phyloP scores from a whole-genome alignment of 148 eudicot genomes.

The Agrostemma githago region DNA sequence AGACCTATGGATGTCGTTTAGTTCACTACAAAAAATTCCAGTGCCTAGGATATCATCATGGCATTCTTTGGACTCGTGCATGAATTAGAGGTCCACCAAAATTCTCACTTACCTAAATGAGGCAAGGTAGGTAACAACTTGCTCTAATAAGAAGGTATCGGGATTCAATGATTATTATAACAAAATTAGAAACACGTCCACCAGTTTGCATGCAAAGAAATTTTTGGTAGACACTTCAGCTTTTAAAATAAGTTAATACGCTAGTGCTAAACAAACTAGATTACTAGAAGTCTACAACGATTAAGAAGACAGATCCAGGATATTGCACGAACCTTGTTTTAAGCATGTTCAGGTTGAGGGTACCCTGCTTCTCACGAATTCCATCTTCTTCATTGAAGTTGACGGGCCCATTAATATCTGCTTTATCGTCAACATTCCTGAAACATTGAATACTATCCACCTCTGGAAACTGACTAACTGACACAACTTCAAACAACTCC shows the following conservation, averaged over 20 bases:
- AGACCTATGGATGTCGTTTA: too few species aligned
- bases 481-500: conserved; percentile 14
- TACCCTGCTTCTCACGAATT: conserved; percentile 10
- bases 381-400: conserved; percentile 7
- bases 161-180: too few species aligned
- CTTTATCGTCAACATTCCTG: conserved; percentile 3
- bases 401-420: not conserved
- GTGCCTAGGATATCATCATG: too few species aligned
- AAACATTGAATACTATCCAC: not conserved
- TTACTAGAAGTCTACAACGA: not conserved
- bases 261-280: too few species aligned
- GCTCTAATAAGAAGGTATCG: too few species aligned
- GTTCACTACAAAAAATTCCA: too few species aligned
- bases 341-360: not conserved
- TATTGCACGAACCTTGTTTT: not conserved
- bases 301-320: not conserved
- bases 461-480: conserved; percentile 9
- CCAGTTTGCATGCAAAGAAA: not conserved
- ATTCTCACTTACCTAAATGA: too few species aligned
- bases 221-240: not conserved
- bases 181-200: not conserved
- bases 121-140: too few species aligned
- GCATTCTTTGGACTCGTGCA: too few species aligned
- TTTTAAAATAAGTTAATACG: too few species aligned
- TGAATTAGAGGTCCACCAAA: too few species aligned